Evolutionary conservation across 768 basidiomycete species (phyloP).

Genomic region (Sarcomyxa edulis): DNA sequence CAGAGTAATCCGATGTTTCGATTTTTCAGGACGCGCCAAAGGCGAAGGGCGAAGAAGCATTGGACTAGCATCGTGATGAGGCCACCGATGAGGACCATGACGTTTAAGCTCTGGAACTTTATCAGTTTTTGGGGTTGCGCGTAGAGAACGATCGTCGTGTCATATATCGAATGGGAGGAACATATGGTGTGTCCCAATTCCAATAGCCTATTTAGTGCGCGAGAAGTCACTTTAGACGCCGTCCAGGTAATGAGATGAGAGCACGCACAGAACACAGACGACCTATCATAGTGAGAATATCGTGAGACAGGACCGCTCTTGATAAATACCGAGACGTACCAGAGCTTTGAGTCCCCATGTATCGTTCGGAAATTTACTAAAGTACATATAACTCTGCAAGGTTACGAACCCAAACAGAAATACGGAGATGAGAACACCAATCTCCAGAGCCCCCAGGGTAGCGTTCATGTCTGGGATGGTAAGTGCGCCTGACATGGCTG

Average conservation of each 20-base stretch:
- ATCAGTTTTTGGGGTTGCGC: conserved; percentile 16
- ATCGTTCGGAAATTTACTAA: conserved; percentile 17
- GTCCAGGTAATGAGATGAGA: neutral
- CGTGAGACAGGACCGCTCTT: neutral
- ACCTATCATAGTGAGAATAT: conserved; percentile 3
- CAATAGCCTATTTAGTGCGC: conserved; percentile 13
- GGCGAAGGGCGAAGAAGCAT: conserved; percentile 26
- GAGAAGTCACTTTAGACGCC: neutral
- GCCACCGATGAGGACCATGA: conserved; percentile 20
- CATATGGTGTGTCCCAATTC: conserved; percentile 24
- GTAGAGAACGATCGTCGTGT: conserved; percentile 21
- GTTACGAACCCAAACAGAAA: conserved; percentile 23
- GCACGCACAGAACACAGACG: conserved; percentile 1
- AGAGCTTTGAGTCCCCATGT: conserved; percentile 14
- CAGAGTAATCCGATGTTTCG: conserved; percentile 21
- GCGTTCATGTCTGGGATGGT: conserved; percentile 12
- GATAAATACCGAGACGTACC: conserved; percentile 8
- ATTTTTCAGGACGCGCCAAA: conserved; percentile 21
- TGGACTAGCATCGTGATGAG: conserved; percentile 24
- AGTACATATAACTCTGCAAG: conserved; percentile 19
- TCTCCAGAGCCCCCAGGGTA: conserved; percentile 20
- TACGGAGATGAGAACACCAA: conserved; percentile 18
- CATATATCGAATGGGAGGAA: conserved; percentile 22
- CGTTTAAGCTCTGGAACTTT: conserved; percentile 15
- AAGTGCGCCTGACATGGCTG: too few species aligned